Percentiles rank a stretch among this genome's conserved stretches.
Evolutionary conservation across 2,329 filamentous ascomycete genomes (phyloP).

Genomic region (Gaeumannomyces sp.): DNA sequence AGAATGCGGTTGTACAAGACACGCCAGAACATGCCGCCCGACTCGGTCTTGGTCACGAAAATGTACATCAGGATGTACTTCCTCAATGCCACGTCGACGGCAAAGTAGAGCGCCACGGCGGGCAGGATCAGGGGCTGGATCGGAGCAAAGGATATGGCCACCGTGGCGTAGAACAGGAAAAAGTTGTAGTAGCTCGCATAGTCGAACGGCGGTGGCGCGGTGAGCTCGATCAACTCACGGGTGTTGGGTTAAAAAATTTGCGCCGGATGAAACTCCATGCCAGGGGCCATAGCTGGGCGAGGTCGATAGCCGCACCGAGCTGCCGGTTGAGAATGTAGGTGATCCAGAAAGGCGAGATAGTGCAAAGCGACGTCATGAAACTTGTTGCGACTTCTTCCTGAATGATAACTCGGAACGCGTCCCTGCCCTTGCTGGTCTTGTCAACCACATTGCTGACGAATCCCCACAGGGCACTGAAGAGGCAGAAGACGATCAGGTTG

Average conservation of each 20-base stretch:
- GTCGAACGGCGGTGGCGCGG: slow-evolving; percentile 86
- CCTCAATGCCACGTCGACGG: slow-evolving; percentile 80
- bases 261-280: slow-evolving; percentile 79
- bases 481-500: slow-evolving; percentile 88
- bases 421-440: slow-evolving; percentile 40
- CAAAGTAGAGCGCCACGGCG: slow-evolving; percentile 84
- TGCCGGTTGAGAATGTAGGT: slow-evolving; percentile 91
- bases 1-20: slow-evolving; percentile 82
- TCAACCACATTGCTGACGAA: slow-evolving; percentile 58
- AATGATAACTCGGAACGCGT: slow-evolving; percentile 66
- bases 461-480: slow-evolving; percentile 77
- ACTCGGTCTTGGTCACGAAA: slow-evolving; percentile 95
- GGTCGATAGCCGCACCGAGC: slow-evolving; percentile 84
- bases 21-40: slow-evolving; percentile 88
- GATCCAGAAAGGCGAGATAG: slow-evolving; percentile 86
- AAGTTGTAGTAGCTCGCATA: slow-evolving; percentile 98
- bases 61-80: slow-evolving; percentile 94
- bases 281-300: slow-evolving; percentile 82
- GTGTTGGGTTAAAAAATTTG: slow-evolving; percentile 81
- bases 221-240: slow-evolving; percentile 88
- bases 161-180: slow-evolving; percentile 89
- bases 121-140: slow-evolving; percentile 84
- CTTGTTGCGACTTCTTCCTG: not conserved
- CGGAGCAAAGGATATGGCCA: slow-evolving; percentile 76
- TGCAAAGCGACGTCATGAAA: slow-evolving; percentile 65